phyloP scores from a whole-genome alignment of 140 eudicot genomes.

The Anethum foeniculum region DNA sequence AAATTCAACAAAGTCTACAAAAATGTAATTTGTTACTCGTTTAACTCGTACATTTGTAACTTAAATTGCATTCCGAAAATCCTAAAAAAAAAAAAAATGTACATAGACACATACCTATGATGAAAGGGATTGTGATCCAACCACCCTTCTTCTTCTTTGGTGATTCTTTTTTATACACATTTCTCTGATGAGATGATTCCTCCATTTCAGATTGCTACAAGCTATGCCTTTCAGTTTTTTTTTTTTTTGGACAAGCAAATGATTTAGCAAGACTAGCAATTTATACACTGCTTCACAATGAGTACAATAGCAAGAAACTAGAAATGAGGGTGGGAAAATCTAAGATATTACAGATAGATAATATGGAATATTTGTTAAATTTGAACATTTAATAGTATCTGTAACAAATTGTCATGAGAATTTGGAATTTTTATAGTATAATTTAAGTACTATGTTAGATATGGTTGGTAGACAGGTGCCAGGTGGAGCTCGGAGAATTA shows the following conservation, averaged over 20 bases:
- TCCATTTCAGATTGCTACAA: neutral
- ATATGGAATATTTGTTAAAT: neutral
- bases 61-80: too few species aligned
- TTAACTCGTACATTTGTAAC: neutral
- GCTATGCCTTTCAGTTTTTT: neutral
- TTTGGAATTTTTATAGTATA: too few species aligned
- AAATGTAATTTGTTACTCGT: neutral
- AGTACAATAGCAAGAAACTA: neutral
- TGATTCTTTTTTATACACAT: slow-evolving; percentile 1
- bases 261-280: neutral
- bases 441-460: too few species aligned
- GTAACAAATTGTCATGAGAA: too few species aligned
- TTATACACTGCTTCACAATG: neutral
- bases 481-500: too few species aligned
- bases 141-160: slow-evolving; percentile 9
- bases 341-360: neutral
- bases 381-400: neutral
- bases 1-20: neutral
- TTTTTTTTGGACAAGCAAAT: neutral
- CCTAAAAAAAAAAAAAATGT: neutral
- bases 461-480: too few species aligned
- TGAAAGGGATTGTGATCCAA: slow-evolving; percentile 29
- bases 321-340: neutral
- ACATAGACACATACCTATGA: slow-evolving; percentile 24
- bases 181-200: neutral